Evolutionary conservation across 495 filamentous ascomycete species (phyloP).

Genomic region (Saxophila tyrrhenica): DNA sequence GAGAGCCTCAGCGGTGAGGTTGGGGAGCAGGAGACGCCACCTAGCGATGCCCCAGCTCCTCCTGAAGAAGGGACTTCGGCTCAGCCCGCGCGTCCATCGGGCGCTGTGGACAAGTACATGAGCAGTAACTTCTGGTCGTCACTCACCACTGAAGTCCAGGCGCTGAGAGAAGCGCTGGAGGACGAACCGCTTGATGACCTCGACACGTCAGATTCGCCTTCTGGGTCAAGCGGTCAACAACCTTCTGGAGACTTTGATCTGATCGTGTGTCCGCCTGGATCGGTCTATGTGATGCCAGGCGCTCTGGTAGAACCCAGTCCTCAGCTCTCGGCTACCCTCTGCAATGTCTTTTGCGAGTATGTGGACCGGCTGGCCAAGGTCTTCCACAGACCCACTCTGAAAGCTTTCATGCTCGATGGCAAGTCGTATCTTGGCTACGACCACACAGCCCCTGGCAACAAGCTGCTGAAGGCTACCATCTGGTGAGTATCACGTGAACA

Average conservation of each 20-base stretch:
- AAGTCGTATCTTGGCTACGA: constrained; percentile 14
- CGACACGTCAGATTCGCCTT: neutral
- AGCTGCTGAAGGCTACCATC: constrained; percentile 6
- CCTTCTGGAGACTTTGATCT: constrained; percentile 10
- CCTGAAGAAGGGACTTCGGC: neutral
- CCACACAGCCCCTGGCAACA: neutral
- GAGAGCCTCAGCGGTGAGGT: constrained; percentile 18
- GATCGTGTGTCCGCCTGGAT: constrained; percentile 13
- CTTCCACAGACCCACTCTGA: constrained; percentile 7
- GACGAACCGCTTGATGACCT: constrained; percentile 1
- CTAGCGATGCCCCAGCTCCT: neutral
- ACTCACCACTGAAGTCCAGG: constrained; percentile 14
- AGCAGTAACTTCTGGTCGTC: constrained; percentile 14
- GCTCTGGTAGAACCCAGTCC: constrained; percentile 11
- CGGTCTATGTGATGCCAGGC: constrained; percentile 16
- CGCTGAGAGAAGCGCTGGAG: constrained; percentile 16
- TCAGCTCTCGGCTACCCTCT: constrained; percentile 1
- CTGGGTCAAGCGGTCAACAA: neutral
- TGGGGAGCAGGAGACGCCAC: neutral
- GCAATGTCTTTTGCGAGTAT: constrained; percentile 6
- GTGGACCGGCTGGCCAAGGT: constrained; percentile 13
- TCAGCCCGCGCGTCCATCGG: neutral
- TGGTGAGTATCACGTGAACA: too few relatives aligned
- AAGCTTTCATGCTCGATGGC: constrained; percentile 6
- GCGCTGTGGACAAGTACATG: constrained; percentile 10